Evolutionary conservation across 2,329 filamentous ascomycete genomes (phyloP).

Genomic region (Lachnellula willkommii): DNA sequence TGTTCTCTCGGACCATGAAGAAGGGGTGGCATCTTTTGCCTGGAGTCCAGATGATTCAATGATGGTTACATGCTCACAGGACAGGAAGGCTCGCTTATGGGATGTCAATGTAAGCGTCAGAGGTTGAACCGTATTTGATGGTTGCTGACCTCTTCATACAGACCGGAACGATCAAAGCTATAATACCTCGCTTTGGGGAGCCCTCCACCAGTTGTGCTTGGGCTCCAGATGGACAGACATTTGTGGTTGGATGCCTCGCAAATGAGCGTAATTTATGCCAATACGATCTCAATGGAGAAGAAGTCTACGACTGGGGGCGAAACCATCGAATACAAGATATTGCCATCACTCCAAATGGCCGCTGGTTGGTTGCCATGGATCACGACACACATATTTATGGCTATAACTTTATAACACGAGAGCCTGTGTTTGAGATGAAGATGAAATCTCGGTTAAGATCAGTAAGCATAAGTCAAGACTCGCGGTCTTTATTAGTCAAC

Average conservation of each 20-base stretch:
- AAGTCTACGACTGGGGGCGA: constrained; percentile 60
- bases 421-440: constrained; percentile 69
- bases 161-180: constrained; percentile 59
- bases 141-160: constrained; percentile 32
- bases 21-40: constrained; percentile 70
- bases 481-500: constrained; percentile 75
- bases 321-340: constrained; percentile 77
- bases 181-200: constrained; percentile 67
- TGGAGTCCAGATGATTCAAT: constrained; percentile 92
- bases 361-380: constrained; percentile 73
- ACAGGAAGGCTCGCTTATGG: constrained; percentile 71
- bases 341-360: constrained; percentile 74
- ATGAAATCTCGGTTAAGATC: constrained; percentile 68
- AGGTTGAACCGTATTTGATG: not conserved
- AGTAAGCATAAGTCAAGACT: constrained; percentile 75
- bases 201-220: constrained; percentile 88
- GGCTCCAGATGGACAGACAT: constrained; percentile 69
- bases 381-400: constrained; percentile 67
- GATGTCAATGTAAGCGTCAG: constrained; percentile 54
- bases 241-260: constrained; percentile 76
- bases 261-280: constrained; percentile 60
- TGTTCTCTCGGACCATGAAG: constrained; percentile 58
- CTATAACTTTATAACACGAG: constrained; percentile 71
- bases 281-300: constrained; percentile 61
- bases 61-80: constrained; percentile 76